Base-by-base conservation (phyloP, 2,329 filamentous ascomycete genomes). In the Graphium sp. region DNA sequence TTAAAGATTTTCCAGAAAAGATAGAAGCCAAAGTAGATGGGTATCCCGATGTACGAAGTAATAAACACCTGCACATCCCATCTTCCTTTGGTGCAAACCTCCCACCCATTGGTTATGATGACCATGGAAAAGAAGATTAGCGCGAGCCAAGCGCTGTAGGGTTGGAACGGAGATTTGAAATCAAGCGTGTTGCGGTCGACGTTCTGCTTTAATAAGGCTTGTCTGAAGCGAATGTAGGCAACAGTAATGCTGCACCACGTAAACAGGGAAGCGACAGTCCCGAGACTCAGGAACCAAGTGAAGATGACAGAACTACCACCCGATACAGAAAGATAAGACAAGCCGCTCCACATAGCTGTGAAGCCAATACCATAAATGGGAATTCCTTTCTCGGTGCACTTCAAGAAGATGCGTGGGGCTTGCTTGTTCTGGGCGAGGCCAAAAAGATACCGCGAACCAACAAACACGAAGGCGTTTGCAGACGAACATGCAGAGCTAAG, bases 241-340 rank as follows among this genome's bases (percentile, higher is more conserved):
- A 63, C 45, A 42, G 58, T 48, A 34, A 66, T 51, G 28, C 59
- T 56, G 34, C 62, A 53, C 62, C 62, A 66, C 25, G 58, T 58
- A 39, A 66, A 58, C 43, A 61, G 56, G 9, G 58, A 60, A 1
- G 55, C 55, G 29, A 62, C 58, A 25, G 60, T 74, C 21, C 66
- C 70, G 32, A 77, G 56, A 42, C 70, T 70, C 37, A 69, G 60
- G 43, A 77, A 72, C 66, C 71, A 76, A n/a, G n/a, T n/a, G n/a
- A n/a, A n/a, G 6, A 77, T 75, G 3, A 58, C 56, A 18, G 66
- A 60, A 14, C 74, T 72, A 18, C 60, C 64, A 37, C 61, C 63
- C 24, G 66, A 72, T 24, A 72, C 61, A 45, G 77, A 79, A 26
- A 47, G 35, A 42, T 79, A 81, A 9, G 64, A 63, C 14, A 81